phyloP scores from a whole-genome alignment of 257 asterid genomes.

The Cinchona pubescens region DNA sequence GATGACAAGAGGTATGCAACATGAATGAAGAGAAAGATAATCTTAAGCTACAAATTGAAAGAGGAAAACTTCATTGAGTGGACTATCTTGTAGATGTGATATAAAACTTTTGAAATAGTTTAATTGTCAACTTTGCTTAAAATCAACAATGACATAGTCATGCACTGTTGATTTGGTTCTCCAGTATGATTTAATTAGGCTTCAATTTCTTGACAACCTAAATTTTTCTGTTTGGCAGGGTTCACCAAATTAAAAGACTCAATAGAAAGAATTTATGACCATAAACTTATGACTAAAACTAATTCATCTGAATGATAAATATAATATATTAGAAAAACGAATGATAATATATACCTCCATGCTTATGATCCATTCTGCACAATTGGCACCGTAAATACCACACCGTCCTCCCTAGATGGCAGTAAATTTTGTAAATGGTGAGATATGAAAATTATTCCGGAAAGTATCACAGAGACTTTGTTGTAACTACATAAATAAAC shows the following conservation, averaged over 20 bases:
- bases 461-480: conserved; percentile 3
- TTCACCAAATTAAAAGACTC: not conserved
- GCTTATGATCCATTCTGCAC: conserved; percentile 90
- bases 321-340: not conserved
- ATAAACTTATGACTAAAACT: not conserved
- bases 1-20: not conserved
- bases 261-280: not conserved
- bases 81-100: not conserved
- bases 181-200: not conserved
- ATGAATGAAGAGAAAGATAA: not conserved
- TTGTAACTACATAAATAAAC: not conserved
- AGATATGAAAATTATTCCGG: conserved; percentile 13
- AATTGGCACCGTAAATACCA: conserved; percentile 93
- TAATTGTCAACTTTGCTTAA: not conserved
- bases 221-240: not conserved
- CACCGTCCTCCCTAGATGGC: conserved; percentile 76
- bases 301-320: not conserved
- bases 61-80: too few species aligned
- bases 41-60: not conserved
- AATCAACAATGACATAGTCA: not conserved
- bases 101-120: not conserved
- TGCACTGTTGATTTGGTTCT: not conserved
- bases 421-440: conserved; percentile 21
- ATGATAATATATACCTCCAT: conserved; percentile 67
- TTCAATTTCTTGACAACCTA: not conserved